Conservation (phyloP, 371 early-diverging fungal genomes). For the Chytridium lagenaria region DNA sequence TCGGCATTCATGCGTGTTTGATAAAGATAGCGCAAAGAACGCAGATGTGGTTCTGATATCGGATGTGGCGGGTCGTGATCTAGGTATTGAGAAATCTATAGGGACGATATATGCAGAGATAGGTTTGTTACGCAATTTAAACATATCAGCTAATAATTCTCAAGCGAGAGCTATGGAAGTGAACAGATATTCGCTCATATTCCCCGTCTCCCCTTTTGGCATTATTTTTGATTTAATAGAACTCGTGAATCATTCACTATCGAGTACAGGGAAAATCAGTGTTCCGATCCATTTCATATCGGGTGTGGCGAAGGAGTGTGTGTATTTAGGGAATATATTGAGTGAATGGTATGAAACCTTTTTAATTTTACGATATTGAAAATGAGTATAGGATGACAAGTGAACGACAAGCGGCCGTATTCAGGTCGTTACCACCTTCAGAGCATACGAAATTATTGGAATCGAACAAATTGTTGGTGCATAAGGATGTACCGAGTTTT, state of each 20-base stretch:
- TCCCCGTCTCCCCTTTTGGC: not conserved
- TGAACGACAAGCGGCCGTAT: not conserved
- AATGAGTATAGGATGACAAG: slow-evolving; percentile 1
- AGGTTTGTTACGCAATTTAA: not conserved
- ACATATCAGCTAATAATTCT: too few relatives aligned
- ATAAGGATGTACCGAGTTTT: not conserved
- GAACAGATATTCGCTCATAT: not conserved
- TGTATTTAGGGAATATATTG: slow-evolving; percentile 4
- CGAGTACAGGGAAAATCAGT: not conserved
- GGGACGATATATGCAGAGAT: not conserved
- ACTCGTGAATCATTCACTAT: not conserved
- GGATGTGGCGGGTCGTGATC: not conserved
- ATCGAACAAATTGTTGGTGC: not conserved
- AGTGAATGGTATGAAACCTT: slow-evolving; percentile 21
- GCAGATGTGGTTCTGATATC: not conserved
- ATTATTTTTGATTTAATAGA: slow-evolving; percentile 23
- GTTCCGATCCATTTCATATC: slow-evolving; percentile 20
- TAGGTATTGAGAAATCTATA: not conserved
- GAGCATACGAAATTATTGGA: not conserved
- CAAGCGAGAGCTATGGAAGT: not conserved
- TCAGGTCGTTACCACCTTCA: not conserved
- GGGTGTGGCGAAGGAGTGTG: slow-evolving; percentile 1
- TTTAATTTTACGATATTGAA: too few relatives aligned
- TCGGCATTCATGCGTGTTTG: not conserved
- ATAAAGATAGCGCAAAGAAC: not conserved